Evolutionary conservation across 108 stramenopile genomes (phyloP).

Genomic region (Fistulifera pelliculosa): DNA sequence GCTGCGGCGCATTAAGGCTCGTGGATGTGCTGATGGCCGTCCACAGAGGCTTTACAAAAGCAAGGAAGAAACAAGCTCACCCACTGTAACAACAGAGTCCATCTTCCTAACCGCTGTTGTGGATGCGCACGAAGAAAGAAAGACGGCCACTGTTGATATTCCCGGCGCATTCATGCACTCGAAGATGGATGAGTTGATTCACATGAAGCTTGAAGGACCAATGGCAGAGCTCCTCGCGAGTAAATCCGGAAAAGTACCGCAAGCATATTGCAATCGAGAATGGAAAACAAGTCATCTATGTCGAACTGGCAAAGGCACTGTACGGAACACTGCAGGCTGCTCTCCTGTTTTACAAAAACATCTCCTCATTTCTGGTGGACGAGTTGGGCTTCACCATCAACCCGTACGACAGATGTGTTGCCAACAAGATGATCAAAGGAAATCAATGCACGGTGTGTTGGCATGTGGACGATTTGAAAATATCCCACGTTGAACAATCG

Average conservation of each 20-base stretch:
- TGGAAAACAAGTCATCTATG: conserved; percentile 12
- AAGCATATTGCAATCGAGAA: conserved; percentile 9
- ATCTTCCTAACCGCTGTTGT: conserved; percentile 26
- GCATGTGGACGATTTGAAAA: conserved; percentile 47
- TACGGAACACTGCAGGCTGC: conserved; percentile 23
- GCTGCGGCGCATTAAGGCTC: conserved; percentile 27
- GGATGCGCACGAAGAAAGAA: conserved; percentile 24
- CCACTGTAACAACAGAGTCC: conserved; percentile 13
- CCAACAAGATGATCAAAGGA: conserved; percentile 36
- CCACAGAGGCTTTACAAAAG: conserved; percentile 18
- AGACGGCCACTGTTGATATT: conserved; percentile 23
- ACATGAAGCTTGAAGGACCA: conserved; percentile 8
- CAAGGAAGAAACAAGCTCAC: conserved; percentile 32
- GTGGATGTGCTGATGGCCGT: conserved; percentile 31
- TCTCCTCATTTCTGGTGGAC: conserved; percentile 3
- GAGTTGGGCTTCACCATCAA: conserved; percentile 23
- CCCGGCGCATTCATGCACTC: conserved; percentile 34
- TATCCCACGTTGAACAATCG: conserved; percentile 15
- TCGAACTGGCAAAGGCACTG: conserved; percentile 18
- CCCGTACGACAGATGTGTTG: conserved; percentile 29
- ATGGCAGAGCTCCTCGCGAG: conserved; percentile 1
- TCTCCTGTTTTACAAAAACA: conserved; percentile 19
- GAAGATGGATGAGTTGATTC: conserved; percentile 13
- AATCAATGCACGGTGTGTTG: conserved; percentile 28
- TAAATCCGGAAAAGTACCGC: conserved; percentile 3